A percentile compares a stretch with the other conserved stretches of the same genome.
Evolutionary conservation across 257 asterid genomes (phyloP).

Genomic region (Sherardia arvensis): DNA sequence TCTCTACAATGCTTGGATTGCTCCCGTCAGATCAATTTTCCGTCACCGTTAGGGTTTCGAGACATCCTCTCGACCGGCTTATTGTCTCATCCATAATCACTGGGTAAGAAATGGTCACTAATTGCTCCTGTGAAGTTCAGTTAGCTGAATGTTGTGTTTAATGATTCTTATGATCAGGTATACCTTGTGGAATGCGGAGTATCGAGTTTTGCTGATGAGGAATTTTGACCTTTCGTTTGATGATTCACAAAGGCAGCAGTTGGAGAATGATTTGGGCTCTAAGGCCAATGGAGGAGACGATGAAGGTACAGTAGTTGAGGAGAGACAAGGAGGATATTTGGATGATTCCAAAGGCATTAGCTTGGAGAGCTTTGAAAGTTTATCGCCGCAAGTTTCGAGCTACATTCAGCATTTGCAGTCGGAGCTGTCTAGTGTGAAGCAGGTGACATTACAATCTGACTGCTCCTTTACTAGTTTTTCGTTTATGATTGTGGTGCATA

Average conservation of each 20-base stretch:
- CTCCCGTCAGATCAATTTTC: constrained; percentile 90
- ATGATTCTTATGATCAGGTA: constrained; percentile 32
- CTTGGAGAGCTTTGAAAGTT: constrained; percentile 29
- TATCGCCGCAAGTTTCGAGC: constrained; percentile 52
- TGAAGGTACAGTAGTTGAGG: constrained; percentile 25
- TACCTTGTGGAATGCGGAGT: constrained; percentile 97
- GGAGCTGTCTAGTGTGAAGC: constrained; percentile 52
- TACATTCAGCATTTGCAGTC: constrained; percentile 64
- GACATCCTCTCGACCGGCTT: constrained; percentile 66
- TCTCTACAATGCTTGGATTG: constrained; percentile 94
- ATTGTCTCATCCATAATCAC: constrained; percentile 79
- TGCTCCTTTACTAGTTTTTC: neutral
- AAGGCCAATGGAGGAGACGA: constrained; percentile 37
- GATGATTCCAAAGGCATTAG: constrained; percentile 27
- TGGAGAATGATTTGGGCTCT: constrained; percentile 21
- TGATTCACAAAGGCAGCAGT: constrained; percentile 14
- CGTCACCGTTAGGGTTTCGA: constrained; percentile 60
- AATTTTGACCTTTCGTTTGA: constrained; percentile 52
- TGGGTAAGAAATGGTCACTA: constrained; percentile 42
- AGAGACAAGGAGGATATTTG: constrained; percentile 20
- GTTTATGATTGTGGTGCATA: neutral
- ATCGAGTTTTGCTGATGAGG: constrained; percentile 79
- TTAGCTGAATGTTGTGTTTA: neutral
- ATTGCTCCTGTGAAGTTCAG: neutral
- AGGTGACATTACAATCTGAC: constrained; percentile 33